Percentiles rank a stretch among this genome's conserved stretches.
Conservation (phyloP, 331 rosid genomes). For the Prunus yedoensis region DNA sequence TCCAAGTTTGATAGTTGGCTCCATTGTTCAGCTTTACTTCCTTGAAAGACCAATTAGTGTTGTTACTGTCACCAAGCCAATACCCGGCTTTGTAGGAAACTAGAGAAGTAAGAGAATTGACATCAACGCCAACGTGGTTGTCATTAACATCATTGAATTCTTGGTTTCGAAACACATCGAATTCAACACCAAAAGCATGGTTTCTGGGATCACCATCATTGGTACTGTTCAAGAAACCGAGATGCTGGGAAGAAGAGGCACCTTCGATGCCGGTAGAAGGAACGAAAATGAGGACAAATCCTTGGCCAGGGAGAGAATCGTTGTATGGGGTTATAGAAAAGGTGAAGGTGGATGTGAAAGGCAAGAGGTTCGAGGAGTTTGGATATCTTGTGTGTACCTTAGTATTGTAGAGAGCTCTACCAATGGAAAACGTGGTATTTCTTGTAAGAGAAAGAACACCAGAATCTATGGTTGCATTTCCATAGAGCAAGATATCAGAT, state of each 20-base stretch:
- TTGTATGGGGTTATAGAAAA: conserved; percentile 46
- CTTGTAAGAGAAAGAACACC: conserved; percentile 48
- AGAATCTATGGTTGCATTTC: conserved; percentile 43
- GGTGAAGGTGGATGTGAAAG: conserved; percentile 66
- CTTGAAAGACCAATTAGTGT: conserved; percentile 29
- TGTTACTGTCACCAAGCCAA: conserved; percentile 39
- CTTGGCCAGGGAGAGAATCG: conserved; percentile 48
- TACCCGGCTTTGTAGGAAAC: conserved; percentile 45
- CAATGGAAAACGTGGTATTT: conserved; percentile 35
- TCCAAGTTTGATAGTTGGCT: conserved; percentile 67
- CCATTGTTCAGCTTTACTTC: conserved; percentile 51
- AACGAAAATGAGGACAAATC: conserved; percentile 50
- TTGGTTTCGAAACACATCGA: conserved; percentile 58
- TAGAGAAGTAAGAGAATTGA: conserved; percentile 57
- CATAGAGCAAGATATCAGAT: conserved; percentile 43
- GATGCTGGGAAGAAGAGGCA: conserved; percentile 35
- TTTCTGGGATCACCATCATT: conserved; percentile 44
- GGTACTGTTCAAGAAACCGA: conserved; percentile 49
- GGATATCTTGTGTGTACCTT: conserved; percentile 41
- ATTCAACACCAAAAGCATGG: conserved; percentile 66
- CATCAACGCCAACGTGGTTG: conserved; percentile 60
- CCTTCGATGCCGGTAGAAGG: conserved; percentile 48
- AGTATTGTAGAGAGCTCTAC: conserved; percentile 57
- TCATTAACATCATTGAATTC: conserved; percentile 51
- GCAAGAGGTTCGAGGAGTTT: conserved; percentile 34